Conservation (phyloP, 441 rosid species). For the Brassica balearica region DNA sequence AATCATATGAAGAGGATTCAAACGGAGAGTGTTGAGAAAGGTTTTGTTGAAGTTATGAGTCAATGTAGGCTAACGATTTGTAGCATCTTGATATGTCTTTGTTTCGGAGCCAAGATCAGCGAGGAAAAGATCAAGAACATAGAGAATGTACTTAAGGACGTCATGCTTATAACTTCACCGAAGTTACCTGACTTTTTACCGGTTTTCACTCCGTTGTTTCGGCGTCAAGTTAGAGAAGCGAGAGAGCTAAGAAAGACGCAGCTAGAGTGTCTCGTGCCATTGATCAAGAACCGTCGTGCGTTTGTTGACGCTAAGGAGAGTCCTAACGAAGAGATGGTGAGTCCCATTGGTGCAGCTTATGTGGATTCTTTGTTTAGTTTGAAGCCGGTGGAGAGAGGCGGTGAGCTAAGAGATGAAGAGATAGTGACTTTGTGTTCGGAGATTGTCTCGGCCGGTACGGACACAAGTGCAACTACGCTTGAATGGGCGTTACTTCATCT, state of each 20-base stretch:
- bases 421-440: slow-evolving; percentile 84
- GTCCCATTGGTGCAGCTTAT: slow-evolving; percentile 89
- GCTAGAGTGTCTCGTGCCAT: slow-evolving; percentile 75
- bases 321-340: slow-evolving; percentile 71
- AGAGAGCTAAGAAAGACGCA: slow-evolving; percentile 67
- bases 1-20: slow-evolving; percentile 71
- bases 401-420: slow-evolving; percentile 68
- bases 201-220: slow-evolving; percentile 68
- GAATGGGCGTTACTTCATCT: slow-evolving; percentile 87
- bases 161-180: slow-evolving; percentile 78
- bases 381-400: slow-evolving; percentile 47
- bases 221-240: slow-evolving; percentile 63
- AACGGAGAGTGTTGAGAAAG: slow-evolving; percentile 55
- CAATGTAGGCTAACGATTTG: slow-evolving; percentile 77
- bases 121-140: slow-evolving; percentile 65
- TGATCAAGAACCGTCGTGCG: slow-evolving; percentile 64
- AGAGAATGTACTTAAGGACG: slow-evolving; percentile 73
- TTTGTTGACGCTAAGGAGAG: slow-evolving; percentile 57
- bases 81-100: slow-evolving; percentile 77
- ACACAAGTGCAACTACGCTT: slow-evolving; percentile 78
- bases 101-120: slow-evolving; percentile 85
- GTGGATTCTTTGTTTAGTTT: slow-evolving; percentile 75
- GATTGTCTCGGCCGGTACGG: slow-evolving; percentile 86
- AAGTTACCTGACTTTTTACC: slow-evolving; percentile 86
- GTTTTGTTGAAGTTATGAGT: slow-evolving; percentile 75